Conservation (phyloP, 163 green algal species). For the Chloroidium sp. region DNA sequence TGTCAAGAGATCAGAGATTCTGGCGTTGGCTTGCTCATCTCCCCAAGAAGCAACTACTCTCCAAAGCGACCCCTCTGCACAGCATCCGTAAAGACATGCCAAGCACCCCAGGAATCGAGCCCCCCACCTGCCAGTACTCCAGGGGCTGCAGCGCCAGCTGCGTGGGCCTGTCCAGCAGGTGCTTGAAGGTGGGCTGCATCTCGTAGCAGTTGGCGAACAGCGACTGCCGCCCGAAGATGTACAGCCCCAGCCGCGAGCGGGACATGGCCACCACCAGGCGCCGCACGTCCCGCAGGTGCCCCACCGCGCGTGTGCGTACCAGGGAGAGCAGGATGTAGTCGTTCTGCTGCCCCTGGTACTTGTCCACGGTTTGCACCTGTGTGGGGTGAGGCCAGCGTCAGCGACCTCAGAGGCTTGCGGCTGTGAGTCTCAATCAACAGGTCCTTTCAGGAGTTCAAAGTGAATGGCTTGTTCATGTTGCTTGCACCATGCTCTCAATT, state of each 20-base stretch:
- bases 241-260: slow-evolving; percentile 86
- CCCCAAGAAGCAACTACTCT: background rate
- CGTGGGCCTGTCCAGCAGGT: slow-evolving; percentile 64
- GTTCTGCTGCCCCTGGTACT: slow-evolving; percentile 99
- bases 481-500: too few relatives aligned
- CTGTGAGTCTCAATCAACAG: background rate
- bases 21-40: too few relatives aligned
- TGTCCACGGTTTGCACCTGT: slow-evolving; percentile 92
- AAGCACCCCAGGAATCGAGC: background rate
- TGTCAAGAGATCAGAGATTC: too few relatives aligned
- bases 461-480: too few relatives aligned
- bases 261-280: slow-evolving; percentile 95
- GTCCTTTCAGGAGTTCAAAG: too few relatives aligned
- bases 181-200: slow-evolving; percentile 77
- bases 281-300: slow-evolving; percentile 92
- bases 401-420: background rate
- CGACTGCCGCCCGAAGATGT: slow-evolving; percentile 76
- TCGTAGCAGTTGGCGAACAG: slow-evolving; percentile 94
- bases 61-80: background rate
- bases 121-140: slow-evolving; percentile 6
- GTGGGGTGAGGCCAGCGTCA: background rate
- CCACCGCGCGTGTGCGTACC: slow-evolving; percentile 82
- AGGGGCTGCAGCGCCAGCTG: slow-evolving; percentile 54
- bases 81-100: background rate
- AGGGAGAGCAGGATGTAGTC: slow-evolving; percentile 94